Base-by-base conservation (phyloP, 2,329 filamentous ascomycete species). In the Talaromyces sp. region DNA sequence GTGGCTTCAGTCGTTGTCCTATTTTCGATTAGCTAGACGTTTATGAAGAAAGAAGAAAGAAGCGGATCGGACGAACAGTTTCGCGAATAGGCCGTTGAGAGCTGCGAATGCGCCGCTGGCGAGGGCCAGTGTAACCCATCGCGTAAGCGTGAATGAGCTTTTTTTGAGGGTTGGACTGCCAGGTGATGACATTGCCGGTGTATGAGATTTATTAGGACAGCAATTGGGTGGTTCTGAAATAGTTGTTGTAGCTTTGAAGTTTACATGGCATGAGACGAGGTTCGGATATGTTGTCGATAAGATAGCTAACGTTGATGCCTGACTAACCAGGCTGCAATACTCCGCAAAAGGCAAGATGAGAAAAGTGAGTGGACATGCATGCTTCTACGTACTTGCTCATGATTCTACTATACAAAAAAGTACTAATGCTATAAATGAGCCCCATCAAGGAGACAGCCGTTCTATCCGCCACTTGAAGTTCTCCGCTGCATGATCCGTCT, bases 21-120 rank as follows among this genome's bases (percentile, higher is more conserved):
- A 67, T 52, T 37, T 54, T 8, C 10, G 15, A 37, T 58, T 58
- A 52, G 41, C 35, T 27, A 27, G 13, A 11, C 7, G 47, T 8
- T 22, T 19, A 25, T 58, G n/a, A 57, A 47, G 27, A 47, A 17
- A 19, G 1, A 17, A 15, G 9, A 37, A 33, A 8, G 27, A 31
- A 31, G 3, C 25, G 15, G 39, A 25, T 1, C 15, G 22, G 47
- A 72, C 76, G 47, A 79, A 87, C 84, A 89, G 79, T 75, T 89
- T 89, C 11, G 87, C 87, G 73, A 89, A 89, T n/a, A 88, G 83
- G 60, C 87, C 87, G 69, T 89, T 89, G 70, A 87, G 79, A 11
- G 87, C 86, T 19, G 87, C 87, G 73, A 86, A 89, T 47, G 82
- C 81, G 64, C 87, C 87, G 69, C 84, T 86, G n/a, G 84, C 81